phyloP scores from a whole-genome alignment of 2,329 filamentous ascomycete genomes.

The Penicillium capsulatum region DNA sequence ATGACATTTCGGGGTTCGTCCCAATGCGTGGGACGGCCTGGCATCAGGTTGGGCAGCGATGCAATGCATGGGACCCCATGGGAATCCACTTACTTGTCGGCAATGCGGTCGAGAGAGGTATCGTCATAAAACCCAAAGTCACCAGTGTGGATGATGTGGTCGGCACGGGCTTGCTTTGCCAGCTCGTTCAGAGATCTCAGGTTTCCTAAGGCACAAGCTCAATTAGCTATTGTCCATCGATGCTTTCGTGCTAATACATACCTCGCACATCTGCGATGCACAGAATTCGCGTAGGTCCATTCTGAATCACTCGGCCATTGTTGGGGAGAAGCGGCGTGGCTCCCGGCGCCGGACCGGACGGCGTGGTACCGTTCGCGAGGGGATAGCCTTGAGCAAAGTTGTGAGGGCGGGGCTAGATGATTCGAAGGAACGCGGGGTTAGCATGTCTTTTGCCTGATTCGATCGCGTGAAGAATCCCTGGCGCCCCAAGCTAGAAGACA shows the following conservation, averaged over 20 bases:
- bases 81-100: slow-evolving; percentile 73
- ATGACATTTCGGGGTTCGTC: neutral
- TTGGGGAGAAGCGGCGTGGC: slow-evolving; percentile 49
- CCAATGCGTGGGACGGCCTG: slow-evolving; percentile 2
- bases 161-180: slow-evolving; percentile 86
- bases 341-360: slow-evolving; percentile 42
- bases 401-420: slow-evolving; percentile 41
- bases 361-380: slow-evolving; percentile 45
- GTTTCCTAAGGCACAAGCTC: slow-evolving; percentile 64
- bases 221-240: slow-evolving; percentile 13
- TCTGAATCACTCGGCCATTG: slow-evolving; percentile 49
- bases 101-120: slow-evolving; percentile 90
- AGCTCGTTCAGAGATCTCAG: slow-evolving; percentile 93
- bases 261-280: slow-evolving; percentile 52
- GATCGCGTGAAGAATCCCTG: slow-evolving; percentile 15
- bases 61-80: too few species aligned
- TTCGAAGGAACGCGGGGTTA: slow-evolving; percentile 16
- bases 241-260: slow-evolving; percentile 22
- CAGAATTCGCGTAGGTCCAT: slow-evolving; percentile 44
- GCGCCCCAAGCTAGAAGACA: slow-evolving; percentile 14
- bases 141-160: slow-evolving; percentile 97
- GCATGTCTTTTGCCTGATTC: slow-evolving; percentile 12
- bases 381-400: slow-evolving; percentile 43
- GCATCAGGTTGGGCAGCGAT: slow-evolving; percentile 11
- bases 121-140: slow-evolving; percentile 99